Conservation (phyloP, 176 grass and related monocot genomes). For the Panicum miliaceum region DNA sequence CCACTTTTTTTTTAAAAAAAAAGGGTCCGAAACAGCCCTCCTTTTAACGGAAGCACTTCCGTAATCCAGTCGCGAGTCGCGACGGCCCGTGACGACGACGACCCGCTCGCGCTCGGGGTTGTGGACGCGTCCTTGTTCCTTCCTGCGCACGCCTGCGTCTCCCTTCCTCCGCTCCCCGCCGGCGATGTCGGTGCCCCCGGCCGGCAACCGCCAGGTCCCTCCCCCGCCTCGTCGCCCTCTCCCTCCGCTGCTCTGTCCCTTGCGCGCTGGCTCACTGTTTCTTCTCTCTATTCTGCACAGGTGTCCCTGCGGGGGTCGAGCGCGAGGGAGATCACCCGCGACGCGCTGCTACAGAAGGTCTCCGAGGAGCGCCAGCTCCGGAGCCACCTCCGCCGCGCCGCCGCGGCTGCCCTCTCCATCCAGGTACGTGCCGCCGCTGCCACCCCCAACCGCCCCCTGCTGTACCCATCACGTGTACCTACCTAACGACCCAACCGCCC, state of each 20-base stretch:
- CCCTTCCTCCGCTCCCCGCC: conserved; percentile 11
- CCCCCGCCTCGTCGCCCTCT: neutral
- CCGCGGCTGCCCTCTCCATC: conserved; percentile 66
- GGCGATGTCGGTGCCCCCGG: conserved; percentile 60
- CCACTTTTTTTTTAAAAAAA: too few relatives aligned
- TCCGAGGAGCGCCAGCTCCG: conserved; percentile 85
- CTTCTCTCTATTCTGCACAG: conserved; percentile 44
- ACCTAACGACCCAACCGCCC: neutral
- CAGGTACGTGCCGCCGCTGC: conserved; percentile 54
- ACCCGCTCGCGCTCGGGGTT: neutral
- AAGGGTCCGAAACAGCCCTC: neutral
- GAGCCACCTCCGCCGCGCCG: conserved; percentile 80
- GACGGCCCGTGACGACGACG: neutral
- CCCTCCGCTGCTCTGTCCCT: neutral
- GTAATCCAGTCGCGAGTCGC: neutral
- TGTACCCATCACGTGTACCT: neutral
- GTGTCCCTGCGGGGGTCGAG: conserved; percentile 90
- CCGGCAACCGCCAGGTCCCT: conserved; percentile 47
- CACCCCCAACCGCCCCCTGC: neutral
- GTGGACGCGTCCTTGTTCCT: neutral
- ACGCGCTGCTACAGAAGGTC: conserved; percentile 92
- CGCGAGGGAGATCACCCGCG: conserved; percentile 84
- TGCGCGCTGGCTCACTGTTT: neutral
- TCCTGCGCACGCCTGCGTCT: conserved; percentile 15
- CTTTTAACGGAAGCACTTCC: neutral